phyloP scores from a whole-genome alignment of 306 rosid genomes.

The Notholithocarpus densiflorus region DNA sequence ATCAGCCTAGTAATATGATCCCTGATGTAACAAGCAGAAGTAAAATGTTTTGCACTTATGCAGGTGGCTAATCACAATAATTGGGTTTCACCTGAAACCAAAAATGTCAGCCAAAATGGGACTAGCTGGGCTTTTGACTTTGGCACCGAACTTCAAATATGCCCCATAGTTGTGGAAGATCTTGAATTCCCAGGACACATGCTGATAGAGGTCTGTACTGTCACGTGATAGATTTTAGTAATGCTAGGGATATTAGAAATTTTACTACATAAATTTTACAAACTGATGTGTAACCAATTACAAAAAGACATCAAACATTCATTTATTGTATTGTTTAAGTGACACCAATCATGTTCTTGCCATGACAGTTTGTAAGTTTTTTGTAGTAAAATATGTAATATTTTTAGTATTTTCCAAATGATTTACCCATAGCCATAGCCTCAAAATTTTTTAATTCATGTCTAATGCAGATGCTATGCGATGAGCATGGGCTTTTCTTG shows the following conservation, averaged over 20 bases:
- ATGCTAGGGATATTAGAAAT: no score
- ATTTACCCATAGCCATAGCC: background rate
- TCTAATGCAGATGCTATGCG: constrained; percentile 48
- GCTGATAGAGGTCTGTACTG: constrained; percentile 63
- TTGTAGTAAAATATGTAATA: no score
- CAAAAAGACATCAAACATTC: no score
- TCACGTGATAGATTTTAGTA: no score
- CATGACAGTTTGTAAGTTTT: no score
- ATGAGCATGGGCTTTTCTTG: constrained; percentile 67
- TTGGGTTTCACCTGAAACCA: constrained; percentile 16
- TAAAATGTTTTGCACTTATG: constrained; percentile 25
- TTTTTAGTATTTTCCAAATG: no score
- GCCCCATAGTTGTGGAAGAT: constrained; percentile 87
- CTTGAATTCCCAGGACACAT: constrained; percentile 70
- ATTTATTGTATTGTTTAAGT: no score
- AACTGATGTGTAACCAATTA: no score
- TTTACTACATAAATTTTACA: no score
- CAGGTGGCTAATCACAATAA: constrained; percentile 48
- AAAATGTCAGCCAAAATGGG: constrained; percentile 37
- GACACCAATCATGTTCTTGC: no score
- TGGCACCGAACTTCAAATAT: constrained; percentile 45
- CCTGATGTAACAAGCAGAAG: background rate
- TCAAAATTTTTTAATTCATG: background rate
- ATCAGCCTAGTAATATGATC: background rate
- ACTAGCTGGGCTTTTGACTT: constrained; percentile 67